Evolutionary conservation across 768 basidiomycete genomes (phyloP), one percentile per base, ranked within the genome.

Genomic region (Strobilomyces confusus): DNA sequence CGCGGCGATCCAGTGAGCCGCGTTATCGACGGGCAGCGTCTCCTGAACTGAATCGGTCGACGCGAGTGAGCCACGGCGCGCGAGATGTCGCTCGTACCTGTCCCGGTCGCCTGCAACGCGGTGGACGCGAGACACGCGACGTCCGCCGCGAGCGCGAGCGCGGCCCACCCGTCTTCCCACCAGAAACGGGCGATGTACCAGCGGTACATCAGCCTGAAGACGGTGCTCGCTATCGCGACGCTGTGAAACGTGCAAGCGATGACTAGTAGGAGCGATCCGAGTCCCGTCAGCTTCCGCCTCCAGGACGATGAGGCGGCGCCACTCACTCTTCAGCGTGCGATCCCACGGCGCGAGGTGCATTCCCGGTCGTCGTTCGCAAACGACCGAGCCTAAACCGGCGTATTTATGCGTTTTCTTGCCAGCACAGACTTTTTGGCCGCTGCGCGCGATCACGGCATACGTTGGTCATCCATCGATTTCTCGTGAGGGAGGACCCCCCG

Each of bases 161-260:
- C 43, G 4, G 61, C 65, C 58, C 57, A 65, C 6, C 42, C 54
- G 32, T 69, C 69, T 37, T 71, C 68, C 69, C 67, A 69, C 63
- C 69, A 65, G 19, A 67, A 67, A 17, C 44, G 44, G 5, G 48
- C 30, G 45, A 49, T 63, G 36, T 56, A 46, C 55, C 56, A 56
- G 26, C 65, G 60, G 47, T 63, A 63, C 5, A 15, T 1, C 9
- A 71, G 17, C 46, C 67, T 57, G n/a, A 65, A 62, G 4, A 59
- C 7, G 8, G 68, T 71, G 45, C 57, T 51, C 15, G 50, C 30
- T 17, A 70, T 63, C 20, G 67, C 67, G 2, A 58, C 44, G 2
- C 54, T n/a, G 3, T 69, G 67, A 15, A 56, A 60, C 7, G 38
- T 25, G 20, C 37, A 42, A 9, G 52, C 57, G 38, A 59, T 44